These are phyloP conservation scores for Afroboletus lepidellus DNA, from an alignment of 1,284 basidiomycete genomes.

Conservation along the genomic window DNA sequence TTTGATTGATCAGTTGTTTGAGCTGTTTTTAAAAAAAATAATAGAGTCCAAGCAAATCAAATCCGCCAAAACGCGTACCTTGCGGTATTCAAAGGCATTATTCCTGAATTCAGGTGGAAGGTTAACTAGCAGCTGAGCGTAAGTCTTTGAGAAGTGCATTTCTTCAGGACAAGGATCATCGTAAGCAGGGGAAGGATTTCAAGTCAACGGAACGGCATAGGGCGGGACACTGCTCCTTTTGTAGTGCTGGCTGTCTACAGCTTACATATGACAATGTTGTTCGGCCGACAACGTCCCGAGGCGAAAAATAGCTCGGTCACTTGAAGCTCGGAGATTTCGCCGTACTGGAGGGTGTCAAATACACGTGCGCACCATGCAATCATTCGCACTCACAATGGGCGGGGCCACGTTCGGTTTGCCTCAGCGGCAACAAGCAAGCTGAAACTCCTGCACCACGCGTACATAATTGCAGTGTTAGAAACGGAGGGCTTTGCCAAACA, in stretches of 20 bases:
- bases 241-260: not conserved
- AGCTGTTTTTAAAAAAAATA: constrained; percentile 48
- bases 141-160: constrained; percentile 86
- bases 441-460: no score
- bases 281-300: not conserved
- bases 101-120: constrained; percentile 74
- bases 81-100: constrained; percentile 84
- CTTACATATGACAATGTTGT: not conserved
- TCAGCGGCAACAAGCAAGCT: not conserved
- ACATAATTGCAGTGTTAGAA: not conserved
- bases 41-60: no score
- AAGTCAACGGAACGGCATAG: not conserved
- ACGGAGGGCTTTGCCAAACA: not conserved
- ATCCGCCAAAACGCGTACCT: constrained; percentile 45
- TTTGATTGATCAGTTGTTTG: constrained; percentile 89
- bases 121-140: constrained; percentile 64
- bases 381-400: no score
- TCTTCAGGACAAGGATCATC: not conserved
- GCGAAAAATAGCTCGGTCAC: not conserved
- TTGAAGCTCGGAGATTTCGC: not conserved
- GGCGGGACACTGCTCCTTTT: not conserved
- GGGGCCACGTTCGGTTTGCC: no score
- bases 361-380: not conserved
- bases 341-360: not conserved
- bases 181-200: not conserved